Evolutionary conservation across 805 yeast genomes (phyloP).

Genomic region (Yarrowia deformans): DNA sequence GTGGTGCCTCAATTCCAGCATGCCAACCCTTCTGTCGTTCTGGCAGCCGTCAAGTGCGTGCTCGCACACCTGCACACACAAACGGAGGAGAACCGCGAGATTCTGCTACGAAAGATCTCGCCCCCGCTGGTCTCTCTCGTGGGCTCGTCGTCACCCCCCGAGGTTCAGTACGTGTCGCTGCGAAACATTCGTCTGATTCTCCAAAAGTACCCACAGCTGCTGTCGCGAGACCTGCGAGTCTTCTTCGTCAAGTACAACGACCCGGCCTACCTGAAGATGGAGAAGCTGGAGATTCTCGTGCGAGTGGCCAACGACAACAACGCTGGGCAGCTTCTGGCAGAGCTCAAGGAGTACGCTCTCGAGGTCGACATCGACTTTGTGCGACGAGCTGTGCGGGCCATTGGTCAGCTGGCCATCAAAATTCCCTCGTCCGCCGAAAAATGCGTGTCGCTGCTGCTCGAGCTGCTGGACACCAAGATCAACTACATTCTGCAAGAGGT

Average conservation of each 20-base stretch:
- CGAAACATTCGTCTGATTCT: slow-evolving; percentile 80
- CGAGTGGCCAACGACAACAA: slow-evolving; percentile 73
- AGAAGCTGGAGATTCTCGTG: slow-evolving; percentile 86
- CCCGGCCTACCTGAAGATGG: slow-evolving; percentile 86
- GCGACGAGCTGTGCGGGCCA: slow-evolving; percentile 84
- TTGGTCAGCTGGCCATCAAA: slow-evolving; percentile 88
- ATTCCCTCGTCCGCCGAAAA: slow-evolving; percentile 63
- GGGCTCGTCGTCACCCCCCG: slow-evolving; percentile 85
- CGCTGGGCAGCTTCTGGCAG: slow-evolving; percentile 69
- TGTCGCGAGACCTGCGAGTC: slow-evolving; percentile 64
- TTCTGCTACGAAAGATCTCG: slow-evolving; percentile 67
- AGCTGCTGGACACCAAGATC: slow-evolving; percentile 67
- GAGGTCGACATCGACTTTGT: slow-evolving; percentile 88
- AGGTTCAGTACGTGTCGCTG: slow-evolving; percentile 80
- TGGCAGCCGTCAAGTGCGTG: slow-evolving; percentile 76
- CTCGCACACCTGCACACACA: slow-evolving; percentile 61
- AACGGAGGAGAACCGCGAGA: slow-evolving; percentile 52
- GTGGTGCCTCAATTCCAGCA: slow-evolving; percentile 77
- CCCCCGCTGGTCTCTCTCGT: slow-evolving; percentile 71
- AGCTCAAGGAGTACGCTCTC: slow-evolving; percentile 83
- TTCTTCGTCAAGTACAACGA: slow-evolving; percentile 86
- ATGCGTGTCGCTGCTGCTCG: slow-evolving; percentile 69
- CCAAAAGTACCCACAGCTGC: slow-evolving; percentile 67
- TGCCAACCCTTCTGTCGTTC: slow-evolving; percentile 78
- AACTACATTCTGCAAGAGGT: slow-evolving; percentile 85